Conservation (phyloP, 2,329 filamentous ascomycete genomes). For the Lachnum nothofagi region DNA sequence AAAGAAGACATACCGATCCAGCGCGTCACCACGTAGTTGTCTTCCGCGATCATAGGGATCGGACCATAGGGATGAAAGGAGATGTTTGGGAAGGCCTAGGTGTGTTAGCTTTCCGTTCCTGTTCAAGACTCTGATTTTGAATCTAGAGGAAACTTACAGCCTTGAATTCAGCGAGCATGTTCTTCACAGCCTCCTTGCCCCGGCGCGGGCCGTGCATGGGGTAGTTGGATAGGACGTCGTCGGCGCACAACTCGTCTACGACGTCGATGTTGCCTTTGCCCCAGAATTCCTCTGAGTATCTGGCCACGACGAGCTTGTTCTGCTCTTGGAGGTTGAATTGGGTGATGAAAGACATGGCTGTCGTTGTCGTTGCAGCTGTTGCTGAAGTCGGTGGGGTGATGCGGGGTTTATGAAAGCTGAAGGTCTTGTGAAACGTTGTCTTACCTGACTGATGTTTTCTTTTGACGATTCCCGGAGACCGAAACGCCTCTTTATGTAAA, state of each 20-base stretch:
- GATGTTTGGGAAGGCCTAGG: slow-evolving; percentile 4
- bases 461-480: too few relatives aligned
- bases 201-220: background rate
- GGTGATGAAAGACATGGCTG: background rate
- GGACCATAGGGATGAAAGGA: slow-evolving; percentile 7
- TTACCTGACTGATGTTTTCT: too few relatives aligned
- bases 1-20: slow-evolving; percentile 5
- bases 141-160: background rate
- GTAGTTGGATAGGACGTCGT: background rate
- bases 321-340: background rate
- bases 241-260: background rate
- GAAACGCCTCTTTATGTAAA: too few relatives aligned
- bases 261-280: background rate
- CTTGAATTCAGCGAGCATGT: background rate
- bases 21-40: slow-evolving; percentile 5
- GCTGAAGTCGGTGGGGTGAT: too few relatives aligned
- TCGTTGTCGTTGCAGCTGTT: too few relatives aligned
- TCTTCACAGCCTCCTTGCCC: background rate
- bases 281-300: background rate
- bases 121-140: too few relatives aligned
- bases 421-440: too few relatives aligned
- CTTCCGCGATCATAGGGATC: slow-evolving; percentile 9
- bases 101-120: background rate
- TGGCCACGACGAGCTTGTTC: background rate
- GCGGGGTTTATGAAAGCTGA: too few relatives aligned